Conservation (phyloP, 1,139 yeast genomes). For the Debaryomycetaceae sp. region DNA sequence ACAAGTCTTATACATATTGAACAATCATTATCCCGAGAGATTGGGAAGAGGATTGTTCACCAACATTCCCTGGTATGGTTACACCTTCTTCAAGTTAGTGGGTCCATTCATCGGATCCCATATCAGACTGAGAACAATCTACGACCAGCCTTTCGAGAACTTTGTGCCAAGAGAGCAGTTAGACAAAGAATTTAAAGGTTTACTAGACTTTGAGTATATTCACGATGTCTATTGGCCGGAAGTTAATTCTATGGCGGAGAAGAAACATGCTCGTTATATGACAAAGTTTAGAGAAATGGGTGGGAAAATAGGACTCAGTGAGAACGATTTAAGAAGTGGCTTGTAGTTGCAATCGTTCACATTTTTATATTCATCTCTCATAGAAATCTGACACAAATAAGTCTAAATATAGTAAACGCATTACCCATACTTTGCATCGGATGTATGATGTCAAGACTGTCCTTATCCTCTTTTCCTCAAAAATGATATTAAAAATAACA, state of each 20-base stretch:
- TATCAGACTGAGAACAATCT: conserved; percentile 87
- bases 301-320: conserved; percentile 68
- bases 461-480: too few species aligned
- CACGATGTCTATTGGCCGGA: conserved; percentile 82
- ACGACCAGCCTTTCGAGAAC: conserved; percentile 80
- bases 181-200: conserved; percentile 81
- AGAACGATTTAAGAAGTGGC: conserved; percentile 33
- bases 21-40: conserved; percentile 95
- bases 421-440: too few species aligned
- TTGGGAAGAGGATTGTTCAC: conserved; percentile 87
- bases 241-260: conserved; percentile 54
- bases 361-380: too few species aligned
- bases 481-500: too few species aligned
- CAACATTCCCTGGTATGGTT: conserved; percentile 89
- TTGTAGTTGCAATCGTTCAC: too few species aligned
- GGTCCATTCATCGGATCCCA: conserved; percentile 94
- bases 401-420: too few species aligned
- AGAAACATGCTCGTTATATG: conserved; percentile 54
- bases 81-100: conserved; percentile 83
- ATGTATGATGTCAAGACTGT: too few species aligned
- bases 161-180: conserved; percentile 80
- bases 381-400: too few species aligned
- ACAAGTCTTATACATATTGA: conserved; percentile 81
- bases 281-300: conserved; percentile 67
- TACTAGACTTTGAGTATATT: conserved; percentile 73